phyloP scores from a whole-genome alignment of 2,329 filamentous ascomycete species.

The Talaromyces albobiverticillius region DNA sequence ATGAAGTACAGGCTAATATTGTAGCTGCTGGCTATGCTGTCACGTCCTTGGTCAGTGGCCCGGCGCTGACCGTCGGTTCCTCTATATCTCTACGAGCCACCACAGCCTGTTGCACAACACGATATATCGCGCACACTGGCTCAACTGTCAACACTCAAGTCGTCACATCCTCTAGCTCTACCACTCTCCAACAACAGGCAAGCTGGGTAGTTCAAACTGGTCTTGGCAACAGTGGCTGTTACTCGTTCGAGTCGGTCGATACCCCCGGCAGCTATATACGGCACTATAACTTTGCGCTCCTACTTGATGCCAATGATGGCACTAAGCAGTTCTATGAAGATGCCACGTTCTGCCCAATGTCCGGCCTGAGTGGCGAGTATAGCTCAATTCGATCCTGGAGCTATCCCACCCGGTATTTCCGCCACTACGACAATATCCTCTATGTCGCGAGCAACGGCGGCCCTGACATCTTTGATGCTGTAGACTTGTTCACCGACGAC shows the following conservation, averaged over 20 bases:
- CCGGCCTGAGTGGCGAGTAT: constrained; percentile 8
- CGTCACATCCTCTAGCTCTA: constrained; percentile 6
- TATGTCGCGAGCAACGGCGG: constrained; percentile 13
- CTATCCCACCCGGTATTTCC: constrained; percentile 14
- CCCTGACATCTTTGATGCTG: constrained; percentile 4
- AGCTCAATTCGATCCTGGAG: constrained; percentile 12
- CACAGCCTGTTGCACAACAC: constrained; percentile 8
- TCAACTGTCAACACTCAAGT: constrained; percentile 12
- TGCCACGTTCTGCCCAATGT: constrained; percentile 12
- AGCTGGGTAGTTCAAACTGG: constrained; percentile 12
- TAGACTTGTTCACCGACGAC: constrained; percentile 5
- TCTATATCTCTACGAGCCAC: constrained; percentile 6
- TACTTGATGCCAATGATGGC: constrained; percentile 10
- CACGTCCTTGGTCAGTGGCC: constrained; percentile 8
- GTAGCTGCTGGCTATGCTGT: constrained; percentile 59
- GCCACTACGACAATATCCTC: constrained; percentile 10
- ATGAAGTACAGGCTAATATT: constrained; percentile 59
- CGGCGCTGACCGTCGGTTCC: constrained; percentile 5
- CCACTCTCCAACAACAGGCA: constrained; percentile 5
- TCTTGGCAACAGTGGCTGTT: constrained; percentile 13
- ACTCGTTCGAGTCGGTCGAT: constrained; percentile 14
- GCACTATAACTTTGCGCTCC: constrained; percentile 11
- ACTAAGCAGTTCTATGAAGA: constrained; percentile 13
- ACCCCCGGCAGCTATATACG: constrained; percentile 13
- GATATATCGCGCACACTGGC: constrained; percentile 11